These are phyloP conservation scores for Candida peoriensis DNA, from an alignment of 805 yeast species.

Conservation along the genomic window DNA sequence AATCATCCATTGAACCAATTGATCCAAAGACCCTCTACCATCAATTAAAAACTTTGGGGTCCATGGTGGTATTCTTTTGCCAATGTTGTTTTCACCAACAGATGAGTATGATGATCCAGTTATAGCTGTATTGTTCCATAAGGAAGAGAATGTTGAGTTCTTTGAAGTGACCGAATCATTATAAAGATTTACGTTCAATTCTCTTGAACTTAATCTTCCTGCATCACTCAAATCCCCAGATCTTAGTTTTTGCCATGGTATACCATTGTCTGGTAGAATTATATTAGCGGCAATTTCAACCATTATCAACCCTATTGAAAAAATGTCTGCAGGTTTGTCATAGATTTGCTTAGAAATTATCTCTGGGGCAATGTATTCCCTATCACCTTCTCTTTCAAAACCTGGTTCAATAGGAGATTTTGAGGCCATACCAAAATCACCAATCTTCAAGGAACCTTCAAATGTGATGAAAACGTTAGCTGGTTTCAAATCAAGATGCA, in stretches of 20 bases:
- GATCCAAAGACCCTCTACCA: conserved; percentile 68
- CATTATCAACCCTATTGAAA: conserved; percentile 89
- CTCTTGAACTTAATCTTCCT: conserved; percentile 75
- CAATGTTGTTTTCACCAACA: conserved; percentile 15
- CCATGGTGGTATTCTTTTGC: conserved; percentile 60
- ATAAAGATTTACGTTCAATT: conserved; percentile 34
- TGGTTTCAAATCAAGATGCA: conserved; percentile 91
- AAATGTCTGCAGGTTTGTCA: conserved; percentile 90
- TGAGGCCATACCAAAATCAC: conserved; percentile 95
- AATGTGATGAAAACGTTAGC: conserved; percentile 92
- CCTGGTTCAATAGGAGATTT: conserved; percentile 59
- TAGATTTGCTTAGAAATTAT: conserved; percentile 76
- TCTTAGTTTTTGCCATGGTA: conserved; percentile 92
- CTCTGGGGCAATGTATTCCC: conserved; percentile 98
- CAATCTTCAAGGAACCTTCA: conserved; percentile 90
- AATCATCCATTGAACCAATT: conserved; percentile 82
- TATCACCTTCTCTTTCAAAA: conserved; percentile 93
- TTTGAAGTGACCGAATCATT: conserved; percentile 21
- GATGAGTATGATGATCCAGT: conserved; percentile 27
- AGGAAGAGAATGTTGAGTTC: conserved; percentile 20
- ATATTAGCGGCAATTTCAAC: conserved; percentile 96
- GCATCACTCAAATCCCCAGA: conserved; percentile 96
- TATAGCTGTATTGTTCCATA: conserved; percentile 19
- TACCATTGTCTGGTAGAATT: conserved; percentile 90
- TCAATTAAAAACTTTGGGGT: conserved; percentile 82